These are phyloP conservation scores for Phytopythium boreale DNA, from an alignment of 352 stramenopile species.

Conservation along the genomic window DNA sequence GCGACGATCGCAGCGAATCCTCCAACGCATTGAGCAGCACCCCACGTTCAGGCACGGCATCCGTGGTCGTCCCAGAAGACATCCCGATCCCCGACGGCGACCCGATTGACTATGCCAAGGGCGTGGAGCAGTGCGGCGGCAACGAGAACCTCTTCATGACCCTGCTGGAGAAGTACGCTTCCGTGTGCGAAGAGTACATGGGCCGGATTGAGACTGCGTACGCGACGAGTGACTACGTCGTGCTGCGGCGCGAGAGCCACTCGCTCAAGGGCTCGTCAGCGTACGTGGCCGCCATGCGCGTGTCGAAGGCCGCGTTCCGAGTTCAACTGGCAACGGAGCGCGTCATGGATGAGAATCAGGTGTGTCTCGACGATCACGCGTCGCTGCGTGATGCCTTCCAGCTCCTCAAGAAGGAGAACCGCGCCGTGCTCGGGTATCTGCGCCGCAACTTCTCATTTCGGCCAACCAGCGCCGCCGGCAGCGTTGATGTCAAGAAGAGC, in stretches of 20 bases:
- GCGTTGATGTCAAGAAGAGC: conserved; percentile 26
- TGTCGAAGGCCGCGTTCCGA: conserved; percentile 81
- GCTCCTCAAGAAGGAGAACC: conserved; percentile 73
- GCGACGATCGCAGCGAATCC: conserved; percentile 18
- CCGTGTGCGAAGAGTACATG: conserved; percentile 74
- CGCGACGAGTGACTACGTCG: conserved; percentile 44
- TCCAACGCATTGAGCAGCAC: conserved; percentile 27
- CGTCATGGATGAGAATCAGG: conserved; percentile 54
- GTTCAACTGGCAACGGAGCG: conserved; percentile 74
- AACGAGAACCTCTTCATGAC: conserved; percentile 84
- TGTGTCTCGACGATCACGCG: conserved; percentile 26
- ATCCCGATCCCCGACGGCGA: conserved; percentile 76
- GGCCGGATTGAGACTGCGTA: conserved; percentile 68
- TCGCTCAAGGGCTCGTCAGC: conserved; percentile 87
- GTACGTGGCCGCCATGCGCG: conserved; percentile 78
- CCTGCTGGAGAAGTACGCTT: conserved; percentile 77
- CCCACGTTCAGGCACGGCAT: conserved; percentile 42
- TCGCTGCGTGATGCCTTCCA: conserved; percentile 46
- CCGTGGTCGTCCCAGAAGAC: conserved; percentile 44
- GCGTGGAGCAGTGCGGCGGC: conserved; percentile 78
- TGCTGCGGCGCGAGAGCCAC: conserved; percentile 73
- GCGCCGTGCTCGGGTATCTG: conserved; percentile 71
- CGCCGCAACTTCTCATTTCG: conserved; percentile 82
- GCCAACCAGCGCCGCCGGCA: conserved; percentile 22
- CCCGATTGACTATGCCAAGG: conserved; percentile 74